These are phyloP conservation scores for Globisporangium uncinulatum DNA, from an alignment of 352 stramenopile genomes.

Conservation along the genomic window DNA sequence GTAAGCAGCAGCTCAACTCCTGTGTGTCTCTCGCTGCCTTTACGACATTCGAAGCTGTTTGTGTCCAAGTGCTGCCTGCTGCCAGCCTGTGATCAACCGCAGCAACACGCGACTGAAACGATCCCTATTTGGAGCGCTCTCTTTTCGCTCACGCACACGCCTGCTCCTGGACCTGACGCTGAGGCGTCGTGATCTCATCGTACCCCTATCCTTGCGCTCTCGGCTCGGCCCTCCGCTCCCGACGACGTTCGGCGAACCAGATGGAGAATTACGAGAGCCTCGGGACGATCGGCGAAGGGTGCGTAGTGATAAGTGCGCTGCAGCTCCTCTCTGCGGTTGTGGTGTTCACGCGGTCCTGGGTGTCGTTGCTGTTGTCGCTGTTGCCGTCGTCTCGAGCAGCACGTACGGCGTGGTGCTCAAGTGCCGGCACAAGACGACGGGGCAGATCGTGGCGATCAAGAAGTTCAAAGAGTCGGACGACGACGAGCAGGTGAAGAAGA, in stretches of 20 bases:
- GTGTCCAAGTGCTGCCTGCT: too few relatives aligned
- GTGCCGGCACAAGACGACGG: conserved; percentile 73
- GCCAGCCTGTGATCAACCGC: too few relatives aligned
- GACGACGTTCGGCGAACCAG: neutral
- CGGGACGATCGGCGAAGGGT: conserved; percentile 85
- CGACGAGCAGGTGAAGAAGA: conserved; percentile 89
- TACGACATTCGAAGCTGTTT: too few relatives aligned
- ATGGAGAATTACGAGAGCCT: conserved; percentile 90
- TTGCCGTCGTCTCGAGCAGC: conserved; percentile 16
- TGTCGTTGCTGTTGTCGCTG: neutral
- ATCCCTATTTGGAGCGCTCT: too few relatives aligned
- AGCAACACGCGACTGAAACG: too few relatives aligned
- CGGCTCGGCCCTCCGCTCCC: neutral
- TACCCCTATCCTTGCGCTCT: too few relatives aligned
- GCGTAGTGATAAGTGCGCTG: neutral
- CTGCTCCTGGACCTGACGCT: neutral
- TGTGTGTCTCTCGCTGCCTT: too few relatives aligned
- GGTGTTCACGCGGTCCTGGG: neutral
- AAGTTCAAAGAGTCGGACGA: conserved; percentile 90
- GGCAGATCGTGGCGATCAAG: conserved; percentile 88
- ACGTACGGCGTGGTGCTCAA: conserved; percentile 87
- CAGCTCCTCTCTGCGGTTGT: neutral
- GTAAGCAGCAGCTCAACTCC: too few relatives aligned
- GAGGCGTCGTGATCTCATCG: too few relatives aligned
- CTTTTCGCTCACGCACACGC: too few relatives aligned